Base-by-base conservation (phyloP, 2,329 filamentous ascomycete species). In the Sporothrix pseudoabietina region DNA sequence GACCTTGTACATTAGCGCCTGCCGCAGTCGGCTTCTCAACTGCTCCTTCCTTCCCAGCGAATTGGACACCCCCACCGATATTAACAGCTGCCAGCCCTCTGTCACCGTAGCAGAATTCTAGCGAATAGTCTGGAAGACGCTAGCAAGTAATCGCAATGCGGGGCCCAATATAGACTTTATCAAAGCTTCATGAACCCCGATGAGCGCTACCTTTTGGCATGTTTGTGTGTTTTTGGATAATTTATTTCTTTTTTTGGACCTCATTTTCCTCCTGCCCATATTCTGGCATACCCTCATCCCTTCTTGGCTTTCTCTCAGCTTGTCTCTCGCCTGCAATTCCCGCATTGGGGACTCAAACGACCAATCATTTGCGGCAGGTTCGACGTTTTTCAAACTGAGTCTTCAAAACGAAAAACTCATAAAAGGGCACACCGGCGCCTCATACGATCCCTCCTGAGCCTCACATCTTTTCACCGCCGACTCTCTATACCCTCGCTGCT, bases 101-200 rank as follows among this genome's bases (percentile, higher is more conserved):
- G 10, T 5, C 19, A 57, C 35, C n/a, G 5, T 19, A n/a, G 4
- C 57, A 32, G 71, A 72, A 72, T 19, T 35, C 32, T 16, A 54
- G 59, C 66, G 73, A 74, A 74, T 59, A 66, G 68, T 44, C 68
- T 71, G 66, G 73, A 74, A 74, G 68, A n/a, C 68, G 63, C 72
- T 73, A 73, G 72, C 66, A 71, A 30, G 49, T 32, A 47, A 72
- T 72, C 71, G 41, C 39, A 54, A 69, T 26, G 66, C 39, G 66
- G 47, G 66, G 66, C 47, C 26, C 14, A n/a, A 30, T n/a, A 68
- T 26, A 7, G 8, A n/a, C n/a, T 26, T 9, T 52, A 52, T 32
- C 35, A 26, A 49, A 68, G 26, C 41, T 26, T 52, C 47, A 35
- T 52, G 26, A 32, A 68, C 14, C 26, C 22, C 30, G 5, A 35